Conservation (phyloP, 2,329 filamentous ascomycete species). For the Penicillium sclerotiorum region DNA sequence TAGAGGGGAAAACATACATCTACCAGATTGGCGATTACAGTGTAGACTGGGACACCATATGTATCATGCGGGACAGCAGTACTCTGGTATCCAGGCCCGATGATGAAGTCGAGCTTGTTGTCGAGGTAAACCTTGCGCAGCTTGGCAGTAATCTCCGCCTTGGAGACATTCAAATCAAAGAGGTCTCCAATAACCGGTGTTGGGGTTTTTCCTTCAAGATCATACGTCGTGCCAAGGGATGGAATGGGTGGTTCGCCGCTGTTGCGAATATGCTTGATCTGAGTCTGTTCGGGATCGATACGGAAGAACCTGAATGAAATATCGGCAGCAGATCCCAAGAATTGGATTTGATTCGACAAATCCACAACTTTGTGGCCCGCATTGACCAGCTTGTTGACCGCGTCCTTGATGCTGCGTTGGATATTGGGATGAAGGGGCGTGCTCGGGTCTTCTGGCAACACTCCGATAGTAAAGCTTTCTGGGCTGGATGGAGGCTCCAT, state of each 20-base stretch:
- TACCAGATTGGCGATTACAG: conserved; percentile 23
- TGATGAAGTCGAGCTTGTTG: conserved; percentile 25
- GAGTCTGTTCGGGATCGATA: conserved; percentile 25
- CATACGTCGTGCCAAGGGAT: conserved; percentile 18
- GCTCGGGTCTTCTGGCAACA: conserved; percentile 24
- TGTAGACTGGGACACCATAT: conserved; percentile 25
- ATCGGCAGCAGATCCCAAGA: conserved; percentile 7
- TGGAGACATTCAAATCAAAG: conserved; percentile 21
- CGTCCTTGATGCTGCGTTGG: conserved; percentile 17
- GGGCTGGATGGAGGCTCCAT: neutral
- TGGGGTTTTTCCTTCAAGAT: conserved; percentile 3
- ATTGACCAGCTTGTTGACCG: conserved; percentile 16
- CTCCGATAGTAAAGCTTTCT: conserved; percentile 17
- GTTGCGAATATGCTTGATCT: conserved; percentile 17
- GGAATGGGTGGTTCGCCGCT: conserved; percentile 23
- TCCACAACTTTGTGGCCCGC: conserved; percentile 26
- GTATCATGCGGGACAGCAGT: conserved; percentile 26
- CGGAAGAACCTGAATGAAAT: conserved; percentile 24
- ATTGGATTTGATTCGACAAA: conserved; percentile 11
- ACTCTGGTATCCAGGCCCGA: conserved; percentile 26
- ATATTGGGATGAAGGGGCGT: conserved; percentile 27
- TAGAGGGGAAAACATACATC: conserved; percentile 21
- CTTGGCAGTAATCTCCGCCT: conserved; percentile 10
- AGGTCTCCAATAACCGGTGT: conserved; percentile 23
- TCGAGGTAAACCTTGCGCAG: conserved; percentile 21